A percentile compares a stretch with the other conserved stretches of the same genome.
phyloP scores from a whole-genome alignment of 163 green algal genomes.

The Volvox carteri region DNA sequence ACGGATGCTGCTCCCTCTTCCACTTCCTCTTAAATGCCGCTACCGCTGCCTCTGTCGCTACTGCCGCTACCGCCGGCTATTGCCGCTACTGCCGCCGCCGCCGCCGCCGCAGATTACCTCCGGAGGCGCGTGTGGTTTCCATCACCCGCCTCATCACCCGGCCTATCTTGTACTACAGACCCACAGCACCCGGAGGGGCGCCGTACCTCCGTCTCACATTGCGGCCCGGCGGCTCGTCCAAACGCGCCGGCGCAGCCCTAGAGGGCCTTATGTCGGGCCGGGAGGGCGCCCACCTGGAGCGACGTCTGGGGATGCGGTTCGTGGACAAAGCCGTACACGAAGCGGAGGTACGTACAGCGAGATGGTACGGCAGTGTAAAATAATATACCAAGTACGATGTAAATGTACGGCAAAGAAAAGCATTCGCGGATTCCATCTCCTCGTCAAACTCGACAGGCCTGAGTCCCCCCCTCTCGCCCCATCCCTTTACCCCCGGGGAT shows the following conservation, averaged over 20 bases:
- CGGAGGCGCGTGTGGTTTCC: conserved; percentile 59
- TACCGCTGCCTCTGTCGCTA: too few species aligned
- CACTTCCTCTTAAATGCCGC: too few species aligned
- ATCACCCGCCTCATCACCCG: conserved; percentile 54
- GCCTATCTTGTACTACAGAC: conserved; percentile 86
- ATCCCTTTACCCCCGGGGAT: too few species aligned
- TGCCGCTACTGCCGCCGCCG: too few species aligned
- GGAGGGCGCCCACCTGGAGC: conserved; percentile 1
- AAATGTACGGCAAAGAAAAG: too few species aligned
- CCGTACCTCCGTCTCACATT: conserved; percentile 70
- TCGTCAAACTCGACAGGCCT: too few species aligned
- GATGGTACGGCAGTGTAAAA: neutral
- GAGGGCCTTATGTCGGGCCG: neutral
- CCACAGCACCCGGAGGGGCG: conserved; percentile 60
- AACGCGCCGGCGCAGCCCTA: conserved; percentile 55
- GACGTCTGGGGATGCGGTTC: conserved; percentile 34
- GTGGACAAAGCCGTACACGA: conserved; percentile 22
- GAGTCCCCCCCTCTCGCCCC: too few species aligned
- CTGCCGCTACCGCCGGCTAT: too few species aligned
- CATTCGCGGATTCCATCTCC: too few species aligned
- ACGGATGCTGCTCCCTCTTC: too few species aligned
- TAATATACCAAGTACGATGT: too few species aligned
- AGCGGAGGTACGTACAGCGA: neutral
- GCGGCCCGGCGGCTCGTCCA: conserved; percentile 26
- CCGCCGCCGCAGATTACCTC: conserved; percentile 51